These are phyloP conservation scores for Phalaenopsis aphrodite DNA, from an alignment of 106 monocot species.

Conservation along the genomic window DNA sequence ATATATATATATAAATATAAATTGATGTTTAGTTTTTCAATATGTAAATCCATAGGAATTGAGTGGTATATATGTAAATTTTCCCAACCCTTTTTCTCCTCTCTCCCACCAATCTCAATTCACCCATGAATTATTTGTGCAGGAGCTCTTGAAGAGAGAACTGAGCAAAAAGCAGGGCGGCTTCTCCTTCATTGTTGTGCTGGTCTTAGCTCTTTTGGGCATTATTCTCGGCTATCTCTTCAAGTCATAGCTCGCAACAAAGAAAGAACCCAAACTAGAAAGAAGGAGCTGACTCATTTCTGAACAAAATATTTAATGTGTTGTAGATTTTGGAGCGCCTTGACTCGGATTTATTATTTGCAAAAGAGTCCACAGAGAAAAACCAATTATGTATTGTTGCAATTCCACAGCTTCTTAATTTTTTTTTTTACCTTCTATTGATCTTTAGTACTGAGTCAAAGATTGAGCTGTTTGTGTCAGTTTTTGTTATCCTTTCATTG, in stretches of 20 bases:
- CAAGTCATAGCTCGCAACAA: slow-evolving; percentile 25
- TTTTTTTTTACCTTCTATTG: neutral
- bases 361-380: neutral
- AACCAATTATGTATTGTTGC: neutral
- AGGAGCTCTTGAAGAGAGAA: slow-evolving; percentile 50
- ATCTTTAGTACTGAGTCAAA: neutral
- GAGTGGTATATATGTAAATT: too few relatives aligned
- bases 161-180: slow-evolving; percentile 28
- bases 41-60: too few relatives aligned
- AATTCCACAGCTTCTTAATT: neutral
- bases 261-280: neutral
- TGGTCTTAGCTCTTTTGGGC: slow-evolving; percentile 39
- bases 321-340: neutral
- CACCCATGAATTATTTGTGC: slow-evolving; percentile 1
- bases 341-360: neutral
- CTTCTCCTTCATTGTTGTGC: slow-evolving; percentile 51
- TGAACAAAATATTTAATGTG: neutral
- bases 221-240: slow-evolving; percentile 52
- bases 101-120: neutral
- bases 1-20: too few relatives aligned
- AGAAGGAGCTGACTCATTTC: neutral
- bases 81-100: too few relatives aligned
- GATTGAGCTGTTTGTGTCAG: neutral
- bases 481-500: neutral
- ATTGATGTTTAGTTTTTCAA: neutral